phyloP scores from a whole-genome alignment of 768 basidiomycete genomes.

The Tylopilus cervinicoccineus region DNA sequence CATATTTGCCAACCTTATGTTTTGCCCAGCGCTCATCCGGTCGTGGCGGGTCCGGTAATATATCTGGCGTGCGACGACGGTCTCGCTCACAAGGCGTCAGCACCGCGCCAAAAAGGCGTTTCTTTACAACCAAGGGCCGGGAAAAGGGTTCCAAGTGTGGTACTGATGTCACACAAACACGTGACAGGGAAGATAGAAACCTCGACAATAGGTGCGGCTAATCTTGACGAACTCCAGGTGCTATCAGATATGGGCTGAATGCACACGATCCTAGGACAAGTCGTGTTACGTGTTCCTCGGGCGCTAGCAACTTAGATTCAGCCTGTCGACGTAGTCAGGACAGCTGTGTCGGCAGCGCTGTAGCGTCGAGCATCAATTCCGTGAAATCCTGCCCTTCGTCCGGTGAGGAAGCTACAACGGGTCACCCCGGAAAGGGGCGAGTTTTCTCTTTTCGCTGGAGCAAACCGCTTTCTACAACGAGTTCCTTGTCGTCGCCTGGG shows the following conservation, averaged over 20 bases:
- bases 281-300: slow-evolving; percentile 12
- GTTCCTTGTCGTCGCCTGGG: neutral
- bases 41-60: slow-evolving; percentile 27
- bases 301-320: neutral
- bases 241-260: neutral
- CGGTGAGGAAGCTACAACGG: neutral
- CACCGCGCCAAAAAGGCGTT: neutral
- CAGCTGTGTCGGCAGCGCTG: neutral
- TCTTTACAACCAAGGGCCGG: slow-evolving; percentile 18
- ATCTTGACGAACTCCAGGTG: neutral
- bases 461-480: neutral
- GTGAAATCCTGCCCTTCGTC: neutral
- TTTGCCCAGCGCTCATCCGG: slow-evolving; percentile 22
- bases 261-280: slow-evolving; percentile 5
- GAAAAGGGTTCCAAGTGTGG: neutral
- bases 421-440: neutral
- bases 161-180: neutral
- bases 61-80: slow-evolving; percentile 10
- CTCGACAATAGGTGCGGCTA: slow-evolving; percentile 7
- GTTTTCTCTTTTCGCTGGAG: slow-evolving; percentile 4
- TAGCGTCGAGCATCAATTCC: slow-evolving; percentile 3
- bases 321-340: neutral
- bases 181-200: neutral
- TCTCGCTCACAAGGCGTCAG: slow-evolving; percentile 5
- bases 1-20: neutral